phyloP scores from a whole-genome alignment of 768 basidiomycete genomes.

The Collybiopsis luxurians region DNA sequence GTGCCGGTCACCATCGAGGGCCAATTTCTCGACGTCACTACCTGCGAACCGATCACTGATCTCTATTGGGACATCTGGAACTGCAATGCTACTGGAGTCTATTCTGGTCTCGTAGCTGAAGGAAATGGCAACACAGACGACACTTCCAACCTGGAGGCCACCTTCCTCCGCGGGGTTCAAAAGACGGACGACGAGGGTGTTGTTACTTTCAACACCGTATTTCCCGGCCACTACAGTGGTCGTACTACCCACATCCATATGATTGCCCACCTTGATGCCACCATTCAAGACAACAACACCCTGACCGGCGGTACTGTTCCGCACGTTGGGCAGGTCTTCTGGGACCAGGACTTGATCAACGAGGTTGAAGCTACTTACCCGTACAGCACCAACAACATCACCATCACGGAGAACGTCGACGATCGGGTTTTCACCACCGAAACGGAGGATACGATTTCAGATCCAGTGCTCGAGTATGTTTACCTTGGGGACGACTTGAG shows the following conservation, averaged over 20 bases:
- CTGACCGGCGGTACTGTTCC: conserved; percentile 2
- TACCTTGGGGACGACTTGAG: conserved; percentile 10
- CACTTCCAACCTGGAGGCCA: conserved; percentile 3
- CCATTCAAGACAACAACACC: conserved; percentile 12
- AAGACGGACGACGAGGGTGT: conserved; percentile 14
- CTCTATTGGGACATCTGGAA: conserved; percentile 17
- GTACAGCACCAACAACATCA: conserved; percentile 12
- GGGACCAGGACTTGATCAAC: conserved; percentile 13
- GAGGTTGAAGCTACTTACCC: conserved; percentile 9
- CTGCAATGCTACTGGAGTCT: conserved; percentile 16
- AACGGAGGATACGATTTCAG: conserved; percentile 5
- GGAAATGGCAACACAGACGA: conserved; percentile 12
- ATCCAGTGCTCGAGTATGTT: conserved; percentile 14
- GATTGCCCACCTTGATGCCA: conserved; percentile 13
- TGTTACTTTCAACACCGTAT: conserved; percentile 12
- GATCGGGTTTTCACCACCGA: conserved; percentile 10
- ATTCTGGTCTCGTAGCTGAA: conserved; percentile 12
- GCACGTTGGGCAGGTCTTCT: conserved; percentile 18
- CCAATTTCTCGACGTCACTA: conserved; percentile 14
- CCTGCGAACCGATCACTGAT: conserved; percentile 14
- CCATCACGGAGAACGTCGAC: conserved; percentile 12
- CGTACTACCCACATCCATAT: conserved; percentile 17
- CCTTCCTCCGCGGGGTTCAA: conserved; percentile 13
- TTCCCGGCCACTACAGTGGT: conserved; percentile 15
- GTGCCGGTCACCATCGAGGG: conserved; percentile 12